These are phyloP conservation scores for Aspergillus biplanus DNA, from an alignment of 495 filamentous ascomycete species.

Conservation along the genomic window DNA sequence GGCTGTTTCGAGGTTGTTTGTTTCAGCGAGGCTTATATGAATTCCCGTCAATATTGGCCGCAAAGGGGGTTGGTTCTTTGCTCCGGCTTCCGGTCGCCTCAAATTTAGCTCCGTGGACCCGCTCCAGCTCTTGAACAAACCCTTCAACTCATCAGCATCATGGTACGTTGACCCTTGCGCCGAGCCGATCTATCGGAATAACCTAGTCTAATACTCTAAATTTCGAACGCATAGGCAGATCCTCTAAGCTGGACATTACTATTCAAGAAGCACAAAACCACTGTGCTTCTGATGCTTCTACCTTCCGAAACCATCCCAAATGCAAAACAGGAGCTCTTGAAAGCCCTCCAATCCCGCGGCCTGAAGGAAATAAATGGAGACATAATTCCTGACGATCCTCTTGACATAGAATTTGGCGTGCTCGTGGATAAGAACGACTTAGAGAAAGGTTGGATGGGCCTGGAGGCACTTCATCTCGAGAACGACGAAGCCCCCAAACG, in stretches of 20 bases:
- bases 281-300: conserved; percentile 71
- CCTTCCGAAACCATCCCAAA: conserved; percentile 60
- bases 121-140: conserved; percentile 23
- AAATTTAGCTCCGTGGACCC: conserved; percentile 22
- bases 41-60: background rate
- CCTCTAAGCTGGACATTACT: conserved; percentile 64
- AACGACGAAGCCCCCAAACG: conserved; percentile 47
- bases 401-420: conserved; percentile 57
- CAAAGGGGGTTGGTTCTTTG: conserved; percentile 6
- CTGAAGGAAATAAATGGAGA: conserved; percentile 50
- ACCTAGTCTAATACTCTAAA: conserved; percentile 9
- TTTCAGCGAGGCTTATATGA: background rate
- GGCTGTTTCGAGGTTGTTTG: background rate
- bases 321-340: conserved; percentile 67
- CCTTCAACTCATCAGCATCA: conserved; percentile 13
- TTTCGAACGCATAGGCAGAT: conserved; percentile 33
- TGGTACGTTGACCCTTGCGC: conserved; percentile 21
- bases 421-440: conserved; percentile 59
- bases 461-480: conserved; percentile 42
- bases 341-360: conserved; percentile 48
- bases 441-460: conserved; percentile 58
- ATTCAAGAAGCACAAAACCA: conserved; percentile 79
- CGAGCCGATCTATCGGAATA: background rate
- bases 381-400: conserved; percentile 48
- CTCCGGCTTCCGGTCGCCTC: conserved; percentile 17